Percentiles rank a stretch among this genome's conserved stretches.
Conservation (phyloP, 1,284 basidiomycete species). For the Cryptococcus jaspeensis region DNA sequence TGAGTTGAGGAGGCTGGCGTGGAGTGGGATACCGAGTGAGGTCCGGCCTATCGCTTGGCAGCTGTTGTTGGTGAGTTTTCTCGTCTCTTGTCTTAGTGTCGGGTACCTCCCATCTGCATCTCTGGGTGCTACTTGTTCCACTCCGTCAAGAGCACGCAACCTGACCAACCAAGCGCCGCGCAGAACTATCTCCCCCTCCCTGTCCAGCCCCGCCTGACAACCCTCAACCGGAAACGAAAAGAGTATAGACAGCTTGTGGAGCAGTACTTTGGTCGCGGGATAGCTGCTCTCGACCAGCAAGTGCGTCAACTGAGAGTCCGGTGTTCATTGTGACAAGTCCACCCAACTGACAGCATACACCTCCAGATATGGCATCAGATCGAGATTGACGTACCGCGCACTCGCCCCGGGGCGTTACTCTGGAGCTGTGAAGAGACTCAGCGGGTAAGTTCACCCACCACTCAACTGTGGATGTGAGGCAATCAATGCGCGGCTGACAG, state of each 20-base stretch:
- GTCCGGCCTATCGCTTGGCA: slow-evolving; percentile 93
- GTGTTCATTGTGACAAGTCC: not conserved
- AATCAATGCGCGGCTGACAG: slow-evolving; percentile 20
- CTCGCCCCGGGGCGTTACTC: slow-evolving; percentile 80
- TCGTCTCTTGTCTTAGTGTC: no score
- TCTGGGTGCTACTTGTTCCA: no score
- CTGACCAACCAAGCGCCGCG: slow-evolving; percentile 9
- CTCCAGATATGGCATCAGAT: slow-evolving; percentile 93
- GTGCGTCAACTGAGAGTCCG: slow-evolving; percentile 19
- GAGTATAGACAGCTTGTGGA: slow-evolving; percentile 89
- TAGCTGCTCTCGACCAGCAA: slow-evolving; percentile 76
- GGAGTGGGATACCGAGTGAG: slow-evolving; percentile 88
- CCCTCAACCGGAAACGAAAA: slow-evolving; percentile 81
- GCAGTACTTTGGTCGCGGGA: slow-evolving; percentile 83
- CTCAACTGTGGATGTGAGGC: not conserved
- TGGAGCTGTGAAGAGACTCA: slow-evolving; percentile 89
- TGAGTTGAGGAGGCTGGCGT: slow-evolving; percentile 85
- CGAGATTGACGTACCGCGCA: slow-evolving; percentile 92
- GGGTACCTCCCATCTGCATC: not conserved
- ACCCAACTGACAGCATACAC: not conserved
- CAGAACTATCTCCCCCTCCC: slow-evolving; percentile 92
- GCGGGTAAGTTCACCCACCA: slow-evolving; percentile 58
- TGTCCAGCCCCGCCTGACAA: slow-evolving; percentile 69
- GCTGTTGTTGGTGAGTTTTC: slow-evolving; percentile 73
- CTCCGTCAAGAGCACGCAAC: not conserved